These are phyloP conservation scores for Leucosporidium scottii DNA, from an alignment of 768 basidiomycete species.

Conservation along the genomic window DNA sequence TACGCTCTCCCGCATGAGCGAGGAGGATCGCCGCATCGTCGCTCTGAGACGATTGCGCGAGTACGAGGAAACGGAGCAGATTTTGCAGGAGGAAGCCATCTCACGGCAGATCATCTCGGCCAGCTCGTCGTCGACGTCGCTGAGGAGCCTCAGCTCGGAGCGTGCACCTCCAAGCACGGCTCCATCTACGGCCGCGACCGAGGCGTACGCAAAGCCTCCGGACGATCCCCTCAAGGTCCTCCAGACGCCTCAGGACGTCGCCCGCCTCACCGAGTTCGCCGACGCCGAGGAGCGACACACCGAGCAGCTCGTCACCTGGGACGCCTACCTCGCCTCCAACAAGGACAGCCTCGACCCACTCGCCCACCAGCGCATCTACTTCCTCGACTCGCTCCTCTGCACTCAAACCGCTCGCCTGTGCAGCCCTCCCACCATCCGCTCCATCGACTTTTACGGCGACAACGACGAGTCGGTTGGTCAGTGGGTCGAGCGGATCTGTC, in stretches of 20 bases:
- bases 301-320: slow-evolving; percentile 31
- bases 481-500: slow-evolving; percentile 74
- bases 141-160: background rate
- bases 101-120: slow-evolving; percentile 9
- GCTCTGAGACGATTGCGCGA: slow-evolving; percentile 22
- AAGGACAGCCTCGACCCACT: slow-evolving; percentile 69
- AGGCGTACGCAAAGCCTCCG: background rate
- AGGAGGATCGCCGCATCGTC: slow-evolving; percentile 61
- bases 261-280: slow-evolving; percentile 13
- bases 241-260: slow-evolving; percentile 22
- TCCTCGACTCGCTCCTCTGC: slow-evolving; percentile 74
- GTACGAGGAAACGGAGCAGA: slow-evolving; percentile 28
- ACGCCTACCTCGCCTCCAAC: slow-evolving; percentile 18
- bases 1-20: slow-evolving; percentile 77
- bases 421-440: slow-evolving; percentile 54
- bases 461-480: slow-evolving; percentile 69
- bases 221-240: slow-evolving; percentile 13
- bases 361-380: slow-evolving; percentile 80
- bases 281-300: slow-evolving; percentile 30
- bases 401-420: slow-evolving; percentile 53
- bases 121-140: slow-evolving; percentile 9
- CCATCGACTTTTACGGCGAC: slow-evolving; percentile 82
- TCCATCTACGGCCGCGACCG: background rate
- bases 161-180: background rate
- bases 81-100: slow-evolving; percentile 16